phyloP scores from a whole-genome alignment of 371 early-diverging fungal genomes.

The Lichtheimia ornata region DNA sequence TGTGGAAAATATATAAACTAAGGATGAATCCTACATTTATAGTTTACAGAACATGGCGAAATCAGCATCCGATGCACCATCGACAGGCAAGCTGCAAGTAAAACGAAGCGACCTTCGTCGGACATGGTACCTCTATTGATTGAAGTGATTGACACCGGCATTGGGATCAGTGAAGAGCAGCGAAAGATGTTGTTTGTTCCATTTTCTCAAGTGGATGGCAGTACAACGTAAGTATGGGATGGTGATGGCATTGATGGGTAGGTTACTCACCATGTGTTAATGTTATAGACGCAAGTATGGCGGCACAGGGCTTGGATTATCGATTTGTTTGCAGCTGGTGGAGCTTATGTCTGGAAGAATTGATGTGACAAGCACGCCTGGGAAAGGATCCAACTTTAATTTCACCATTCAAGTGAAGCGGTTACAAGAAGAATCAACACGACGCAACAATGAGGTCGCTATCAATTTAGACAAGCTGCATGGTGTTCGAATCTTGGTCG shows the following conservation, averaged over 20 bases:
- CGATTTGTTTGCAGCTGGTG: conserved; percentile 57
- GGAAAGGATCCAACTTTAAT: conserved; percentile 56
- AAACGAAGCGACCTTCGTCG: neutral
- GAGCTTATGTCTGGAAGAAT: conserved; percentile 58
- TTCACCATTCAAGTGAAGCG: conserved; percentile 45
- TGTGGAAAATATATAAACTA: neutral
- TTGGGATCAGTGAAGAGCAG: conserved; percentile 57
- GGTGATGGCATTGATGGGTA: neutral
- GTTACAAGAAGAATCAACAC: conserved; percentile 30
- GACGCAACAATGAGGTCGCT: conserved; percentile 19
- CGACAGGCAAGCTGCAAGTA: conserved; percentile 10
- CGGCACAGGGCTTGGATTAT: conserved; percentile 65
- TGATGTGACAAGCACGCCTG: conserved; percentile 51
- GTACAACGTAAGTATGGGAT: conserved; percentile 43
- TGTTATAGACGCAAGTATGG: conserved; percentile 52
- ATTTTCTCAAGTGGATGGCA: conserved; percentile 60
- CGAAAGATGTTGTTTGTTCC: conserved; percentile 57
- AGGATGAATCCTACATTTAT: too few relatives aligned
- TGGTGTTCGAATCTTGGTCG: conserved; percentile 31
- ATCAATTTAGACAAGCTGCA: conserved; percentile 20
- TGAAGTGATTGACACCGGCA: conserved; percentile 53
- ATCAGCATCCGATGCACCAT: conserved; percentile 47
- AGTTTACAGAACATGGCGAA: conserved; percentile 57
- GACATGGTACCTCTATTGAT: conserved; percentile 24
- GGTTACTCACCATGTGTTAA: too few relatives aligned